Evolutionary conservation across 768 basidiomycete genomes (phyloP), one percentile per base, ranked within the genome.

Genomic region (Boletus rubescentipes): DNA sequence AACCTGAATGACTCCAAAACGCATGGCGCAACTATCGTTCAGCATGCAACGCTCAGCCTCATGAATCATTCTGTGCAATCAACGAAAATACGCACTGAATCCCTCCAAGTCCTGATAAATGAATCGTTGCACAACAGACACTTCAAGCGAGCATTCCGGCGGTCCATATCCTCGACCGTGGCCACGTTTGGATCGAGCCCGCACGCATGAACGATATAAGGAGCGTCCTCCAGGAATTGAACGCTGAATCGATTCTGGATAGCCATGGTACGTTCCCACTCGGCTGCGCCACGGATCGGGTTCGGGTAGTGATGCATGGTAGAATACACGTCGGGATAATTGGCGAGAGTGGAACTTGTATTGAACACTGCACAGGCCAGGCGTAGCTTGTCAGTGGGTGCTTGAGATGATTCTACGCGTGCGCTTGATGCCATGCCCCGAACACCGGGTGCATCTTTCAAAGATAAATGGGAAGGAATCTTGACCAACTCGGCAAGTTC

Each of bases 341-440:
- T 3, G 12, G 36, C 20, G 36, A 31, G 0, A 11, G 6, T 15
- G 23, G 1, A 23, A 20, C 9, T 7, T 5, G 5, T 21, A 40
- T 11, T 5, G n/a, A 57, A 54, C 32, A 48, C 12, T 9, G 47
- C 52, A 29, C 52, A 57, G 4, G 52, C 52, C 9, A 57, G 21
- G 3, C 37, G 42, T 18, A 49, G 48, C 20, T 37, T 54, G 21
- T 32, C 26, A 2, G 31, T 23, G 26, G 39, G 8, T 16, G 16
- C 8, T 11, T 15, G 31, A 7, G 10, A 34, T 15, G 21, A 36
- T 40, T 49, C 18, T 15, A 7, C 2, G 15, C 1, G 0, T 14
- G 12, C 21, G 30, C 20, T 32, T 7, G 38, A n/a, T 9, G 26
- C 20, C 30, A 23, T 8, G 3, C 2, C n/a, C 7, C 8, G 23